Base-by-base conservation (phyloP, 352 stramenopile species). In the Globisporangium heterothallicum region DNA sequence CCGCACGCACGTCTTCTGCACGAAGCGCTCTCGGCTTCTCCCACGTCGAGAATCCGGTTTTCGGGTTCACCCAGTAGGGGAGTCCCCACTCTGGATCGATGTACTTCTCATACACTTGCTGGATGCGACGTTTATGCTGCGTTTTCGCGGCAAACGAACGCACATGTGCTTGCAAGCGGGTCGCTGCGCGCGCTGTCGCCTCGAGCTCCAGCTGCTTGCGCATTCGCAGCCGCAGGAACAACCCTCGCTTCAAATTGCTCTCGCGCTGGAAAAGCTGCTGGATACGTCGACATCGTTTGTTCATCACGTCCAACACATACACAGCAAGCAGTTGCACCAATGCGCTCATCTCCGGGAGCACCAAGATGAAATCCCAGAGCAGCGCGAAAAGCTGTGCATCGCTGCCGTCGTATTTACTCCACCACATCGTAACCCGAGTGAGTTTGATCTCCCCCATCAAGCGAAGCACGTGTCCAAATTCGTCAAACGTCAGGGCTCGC, bases 11-110 rank as follows among this genome's bases (percentile, higher is more conserved):
- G 42, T 92, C 78, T n/a, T 75, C 54, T 44, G 79, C 71, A 19
- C 68, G 66, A 7, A 92, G 56, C 0, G 56, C 53, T 0, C 43
- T 45, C 0, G 78, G 78, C 53, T 92, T 92, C 29, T 59, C 56
- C 78, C 81, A 92, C 34, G 81, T 92, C 4, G 74, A 85, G 40
- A 70, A 88, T 0, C 74, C 76, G 3, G 78, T 78, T 1, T 55
- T 61, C 0, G 76, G 81, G 42, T 92, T 88, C 48, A 78, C 62
- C 81, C 81, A 90, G 41, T 90, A 92, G 0, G 78, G 78, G 7
- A 86, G 13, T 0, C 63, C 64, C 62, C 66, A 87, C 6, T 75
- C 68, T 5, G 74, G 67, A 50, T 92, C 78, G 18, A 88, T 49
- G 56, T 83, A 88, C 47, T 92, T 92, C 13, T 85, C 70, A 55